Conservation (phyloP, 202 grass and related monocot species). For the Schoenoplectus tabernaemontani region DNA sequence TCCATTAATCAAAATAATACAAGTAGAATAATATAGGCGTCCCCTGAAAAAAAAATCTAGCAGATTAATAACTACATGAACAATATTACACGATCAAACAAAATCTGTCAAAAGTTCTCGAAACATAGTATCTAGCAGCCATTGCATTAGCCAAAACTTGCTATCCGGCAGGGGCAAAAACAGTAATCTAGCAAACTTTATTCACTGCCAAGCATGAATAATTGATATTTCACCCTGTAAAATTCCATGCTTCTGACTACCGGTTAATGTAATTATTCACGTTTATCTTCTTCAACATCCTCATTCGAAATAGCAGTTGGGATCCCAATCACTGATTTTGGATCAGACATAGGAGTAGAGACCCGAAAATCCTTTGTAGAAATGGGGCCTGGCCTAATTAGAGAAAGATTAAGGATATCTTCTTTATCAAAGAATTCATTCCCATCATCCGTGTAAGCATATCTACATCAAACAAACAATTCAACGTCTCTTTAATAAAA, state of each 20-base stretch:
- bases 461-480: slow-evolving; percentile 5
- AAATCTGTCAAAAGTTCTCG: slow-evolving; percentile 10
- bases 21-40: background rate
- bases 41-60: background rate
- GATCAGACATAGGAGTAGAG: slow-evolving; percentile 37
- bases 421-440: slow-evolving; percentile 70
- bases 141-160: background rate
- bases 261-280: slow-evolving; percentile 34
- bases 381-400: slow-evolving; percentile 72
- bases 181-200: slow-evolving; percentile 15
- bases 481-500: background rate
- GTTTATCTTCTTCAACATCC: slow-evolving; percentile 83
- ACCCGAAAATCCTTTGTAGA: slow-evolving; percentile 48
- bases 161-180: background rate
- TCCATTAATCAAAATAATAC: background rate
- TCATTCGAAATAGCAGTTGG: slow-evolving; percentile 25
- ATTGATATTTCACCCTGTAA: slow-evolving; percentile 12
- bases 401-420: slow-evolving; percentile 45
- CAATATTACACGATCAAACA: slow-evolving; percentile 5
- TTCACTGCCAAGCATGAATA: slow-evolving; percentile 4
- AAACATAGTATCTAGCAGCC: slow-evolving; percentile 9
- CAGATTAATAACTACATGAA: slow-evolving; percentile 4
- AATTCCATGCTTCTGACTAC: background rate
- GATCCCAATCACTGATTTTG: slow-evolving; percentile 34
- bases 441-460: slow-evolving; percentile 45